Percentiles rank a stretch among this genome's conserved stretches.
Conservation (phyloP, 139 green algal species). For the Asterochloris sp. region DNA sequence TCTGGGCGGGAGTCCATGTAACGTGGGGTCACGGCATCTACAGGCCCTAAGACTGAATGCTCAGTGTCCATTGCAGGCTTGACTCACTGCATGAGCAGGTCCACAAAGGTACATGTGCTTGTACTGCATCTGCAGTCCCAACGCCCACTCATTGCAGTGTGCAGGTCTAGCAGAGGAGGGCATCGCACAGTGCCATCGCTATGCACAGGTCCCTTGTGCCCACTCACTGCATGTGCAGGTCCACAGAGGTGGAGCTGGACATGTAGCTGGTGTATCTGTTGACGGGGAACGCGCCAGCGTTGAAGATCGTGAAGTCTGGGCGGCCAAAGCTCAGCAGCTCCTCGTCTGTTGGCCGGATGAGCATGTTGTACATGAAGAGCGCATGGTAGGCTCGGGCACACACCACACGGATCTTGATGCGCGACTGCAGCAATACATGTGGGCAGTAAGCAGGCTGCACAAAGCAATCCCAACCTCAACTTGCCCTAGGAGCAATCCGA, state of each 20-base stretch:
- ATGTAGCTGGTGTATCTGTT: constrained; percentile 88
- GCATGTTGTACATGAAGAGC: constrained; percentile 98
- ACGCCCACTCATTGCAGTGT: neutral
- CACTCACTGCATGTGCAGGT: constrained; percentile 71
- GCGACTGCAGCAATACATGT: constrained; percentile 16
- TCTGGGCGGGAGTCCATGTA: too few species aligned
- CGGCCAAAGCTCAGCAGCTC: constrained; percentile 82
- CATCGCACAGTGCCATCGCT: neutral
- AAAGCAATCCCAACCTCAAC: too few species aligned
- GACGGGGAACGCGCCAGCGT: constrained; percentile 84
- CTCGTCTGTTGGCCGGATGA: constrained; percentile 77
- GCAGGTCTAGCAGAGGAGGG: neutral
- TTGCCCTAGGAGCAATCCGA: too few species aligned
- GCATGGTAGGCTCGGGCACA: constrained; percentile 89
- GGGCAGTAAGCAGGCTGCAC: neutral
- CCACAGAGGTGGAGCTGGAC: constrained; percentile 83
- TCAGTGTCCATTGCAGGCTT: too few species aligned
- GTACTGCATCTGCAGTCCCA: neutral
- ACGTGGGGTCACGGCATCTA: too few species aligned
- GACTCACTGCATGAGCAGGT: too few species aligned
- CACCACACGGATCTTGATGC: constrained; percentile 81
- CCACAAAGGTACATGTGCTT: too few species aligned
- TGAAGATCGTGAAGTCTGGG: constrained; percentile 96
- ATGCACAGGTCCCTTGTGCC: neutral
- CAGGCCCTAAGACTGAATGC: too few species aligned